A percentile compares a stretch with the other conserved stretches of the same genome.
Conservation (phyloP, 371 early-diverging fungal species). For the Circinella umbellata region DNA sequence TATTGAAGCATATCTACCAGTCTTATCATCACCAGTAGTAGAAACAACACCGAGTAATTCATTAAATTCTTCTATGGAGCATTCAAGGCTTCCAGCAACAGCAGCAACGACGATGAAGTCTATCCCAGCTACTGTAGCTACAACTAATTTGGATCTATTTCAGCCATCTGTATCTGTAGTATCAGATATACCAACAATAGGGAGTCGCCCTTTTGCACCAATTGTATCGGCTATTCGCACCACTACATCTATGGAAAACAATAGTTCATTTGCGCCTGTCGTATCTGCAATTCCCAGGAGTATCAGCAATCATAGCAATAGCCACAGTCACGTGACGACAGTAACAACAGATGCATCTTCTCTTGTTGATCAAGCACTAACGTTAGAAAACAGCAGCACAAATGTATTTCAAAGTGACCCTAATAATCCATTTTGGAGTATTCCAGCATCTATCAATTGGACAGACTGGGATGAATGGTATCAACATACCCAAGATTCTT, state of each 20-base stretch:
- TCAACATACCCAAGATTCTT: conserved; percentile 35
- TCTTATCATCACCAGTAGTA: neutral
- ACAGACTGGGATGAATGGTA: conserved; percentile 52
- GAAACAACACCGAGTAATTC: neutral
- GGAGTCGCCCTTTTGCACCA: no score
- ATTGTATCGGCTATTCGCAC: no score
- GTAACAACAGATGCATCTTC: neutral
- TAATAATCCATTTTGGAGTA: conserved; percentile 49
- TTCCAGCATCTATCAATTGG: conserved; percentile 53
- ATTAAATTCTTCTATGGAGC: conserved; percentile 14
- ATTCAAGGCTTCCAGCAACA: neutral
- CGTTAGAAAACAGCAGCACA: neutral
- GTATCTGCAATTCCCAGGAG: neutral
- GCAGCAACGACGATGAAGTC: conserved; percentile 1
- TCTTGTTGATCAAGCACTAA: neutral
- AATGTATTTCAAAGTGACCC: conserved; percentile 45
- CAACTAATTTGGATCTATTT: neutral
- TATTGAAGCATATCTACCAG: conserved; percentile 16
- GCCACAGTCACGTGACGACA: no score
- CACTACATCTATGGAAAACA: no score
- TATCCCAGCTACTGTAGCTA: neutral
- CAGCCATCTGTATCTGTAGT: no score
- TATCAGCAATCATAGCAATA: no score
- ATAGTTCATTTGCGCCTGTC: neutral
- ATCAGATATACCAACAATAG: no score